Evolutionary conservation across 2,329 filamentous ascomycete species (phyloP).

Genomic region (Penicillium olsonii): DNA sequence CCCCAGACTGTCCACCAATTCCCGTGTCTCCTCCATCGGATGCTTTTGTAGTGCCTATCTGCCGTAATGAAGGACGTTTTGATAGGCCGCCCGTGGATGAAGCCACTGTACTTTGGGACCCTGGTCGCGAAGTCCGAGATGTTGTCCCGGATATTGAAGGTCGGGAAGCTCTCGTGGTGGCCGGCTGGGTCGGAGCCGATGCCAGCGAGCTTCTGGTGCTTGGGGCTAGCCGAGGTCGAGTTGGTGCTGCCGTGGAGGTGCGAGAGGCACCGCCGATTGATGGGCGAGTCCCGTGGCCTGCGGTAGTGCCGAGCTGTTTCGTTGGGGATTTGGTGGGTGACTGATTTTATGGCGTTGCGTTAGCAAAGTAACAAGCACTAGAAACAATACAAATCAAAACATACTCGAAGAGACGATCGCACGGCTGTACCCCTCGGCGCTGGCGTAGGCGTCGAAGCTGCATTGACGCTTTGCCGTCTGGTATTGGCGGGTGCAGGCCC

Average conservation of each 20-base stretch:
- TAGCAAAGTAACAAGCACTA: constrained; percentile 17
- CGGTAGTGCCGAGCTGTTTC: constrained; percentile 67
- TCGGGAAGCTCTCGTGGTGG: constrained; percentile 39
- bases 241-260: constrained; percentile 54
- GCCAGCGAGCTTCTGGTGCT: constrained; percentile 66
- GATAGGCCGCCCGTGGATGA: constrained; percentile 23
- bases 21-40: constrained; percentile 30
- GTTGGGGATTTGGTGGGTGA: constrained; percentile 79
- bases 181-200: constrained; percentile 52
- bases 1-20: constrained; percentile 31
- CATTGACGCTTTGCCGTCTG: constrained; percentile 70
- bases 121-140: constrained; percentile 36
- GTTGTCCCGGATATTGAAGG: constrained; percentile 40
- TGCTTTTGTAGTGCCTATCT: constrained; percentile 27
- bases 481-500: constrained; percentile 55
- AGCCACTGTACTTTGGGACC: constrained; percentile 26
- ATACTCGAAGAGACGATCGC: constrained; percentile 42
- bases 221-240: constrained; percentile 57
- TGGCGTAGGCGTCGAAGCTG: constrained; percentile 68
- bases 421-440: constrained; percentile 54
- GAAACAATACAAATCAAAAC: not conserved
- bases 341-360: constrained; percentile 43
- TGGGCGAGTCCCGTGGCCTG: constrained; percentile 43
- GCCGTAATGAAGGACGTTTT: constrained; percentile 39
- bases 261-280: constrained; percentile 49